Base-by-base conservation (phyloP, 805 yeast species). In the Maudiozyma serrabonitensis region DNA sequence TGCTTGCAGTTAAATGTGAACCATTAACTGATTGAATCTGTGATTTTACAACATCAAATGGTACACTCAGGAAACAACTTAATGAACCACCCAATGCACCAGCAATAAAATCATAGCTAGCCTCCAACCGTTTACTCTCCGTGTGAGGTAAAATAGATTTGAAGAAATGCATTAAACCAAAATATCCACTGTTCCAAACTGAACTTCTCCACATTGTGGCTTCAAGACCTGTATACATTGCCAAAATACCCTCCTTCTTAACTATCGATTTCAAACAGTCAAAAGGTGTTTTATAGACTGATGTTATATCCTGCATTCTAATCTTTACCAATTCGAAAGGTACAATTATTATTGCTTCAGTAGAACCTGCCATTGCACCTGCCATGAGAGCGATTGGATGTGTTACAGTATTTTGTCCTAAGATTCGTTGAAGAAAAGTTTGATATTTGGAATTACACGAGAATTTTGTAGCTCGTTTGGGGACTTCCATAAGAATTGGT, bases 371-470 rank as follows among this genome's bases (percentile, higher is more conserved):
- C 51, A 95, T 84, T 39, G 97, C 96, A 70, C 98, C 98, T 25
- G 96, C 85, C 58, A 90, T 74, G 48, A 91, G 72, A 3, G 96
- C 87, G 63, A 90, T 73, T 12, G 85, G 79, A 71, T 90, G 97
- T 53, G 74, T 85, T 80, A 85, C 76, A 53, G 76, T 67, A 8
- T 73, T 64, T 44, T 83, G 75, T 47, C 87, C 95, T 66, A 91
- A 90, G 12, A 71, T 64, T 31, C 73, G 73, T 58, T 79, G 79
- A 76, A 87, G 90, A 56, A 89, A 68, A 67, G 85, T 84, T 48
- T 96, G 93, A 84, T 95, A 93, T 67, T 87, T 93, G 66, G 91
- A 97, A 66, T 91, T 93, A 53, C 96, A 96, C 46, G 97, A 96
- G 65, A 93, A 93, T 69, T 93, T 91, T 57, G 95, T 88, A 43